A percentile compares a stretch with the other conserved stretches of the same genome.
phyloP scores from a whole-genome alignment of 1,139 yeast species.

The Meyerozyma sp. region DNA sequence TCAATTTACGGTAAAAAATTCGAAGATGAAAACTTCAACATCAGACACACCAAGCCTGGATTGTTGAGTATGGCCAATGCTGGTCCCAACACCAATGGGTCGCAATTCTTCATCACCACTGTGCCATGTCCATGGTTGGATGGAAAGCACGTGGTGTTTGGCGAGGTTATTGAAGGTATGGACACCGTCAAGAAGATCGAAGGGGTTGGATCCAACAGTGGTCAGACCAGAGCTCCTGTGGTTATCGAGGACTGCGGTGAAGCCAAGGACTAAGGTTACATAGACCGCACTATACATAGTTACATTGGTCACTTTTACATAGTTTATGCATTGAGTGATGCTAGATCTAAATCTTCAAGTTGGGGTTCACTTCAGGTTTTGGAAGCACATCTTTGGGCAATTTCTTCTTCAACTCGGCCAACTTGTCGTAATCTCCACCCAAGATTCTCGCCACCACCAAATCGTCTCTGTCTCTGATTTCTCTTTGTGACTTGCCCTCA shows the following conservation, averaged over 20 bases:
- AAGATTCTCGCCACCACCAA: conserved; percentile 77
- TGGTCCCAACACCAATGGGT: conserved; percentile 40
- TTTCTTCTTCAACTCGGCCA: conserved; percentile 63
- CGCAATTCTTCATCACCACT: conserved; percentile 39
- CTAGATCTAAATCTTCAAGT: conserved; percentile 24
- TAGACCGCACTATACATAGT: neutral
- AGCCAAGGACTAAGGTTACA: conserved; percentile 10
- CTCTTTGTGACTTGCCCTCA: conserved; percentile 53
- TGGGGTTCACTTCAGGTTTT: conserved; percentile 29
- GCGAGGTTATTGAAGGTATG: conserved; percentile 36
- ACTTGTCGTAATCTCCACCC: conserved; percentile 79
- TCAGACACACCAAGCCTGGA: conserved; percentile 31
- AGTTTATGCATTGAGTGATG: conserved; percentile 3
- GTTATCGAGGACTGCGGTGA: conserved; percentile 39
- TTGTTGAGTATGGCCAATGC: conserved; percentile 41
- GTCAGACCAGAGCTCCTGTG: conserved; percentile 22
- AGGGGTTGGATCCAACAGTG: conserved; percentile 26
- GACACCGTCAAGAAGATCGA: conserved; percentile 37
- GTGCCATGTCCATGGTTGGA: conserved; percentile 41
- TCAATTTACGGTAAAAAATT: conserved; percentile 36
- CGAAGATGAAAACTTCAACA: conserved; percentile 32
- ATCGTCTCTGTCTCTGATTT: conserved; percentile 67
- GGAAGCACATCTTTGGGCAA: conserved; percentile 37
- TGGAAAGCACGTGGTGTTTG: conserved; percentile 39
- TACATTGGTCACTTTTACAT: neutral